Evolutionary conservation across 2,329 filamentous ascomycete genomes (phyloP).

Genomic region (Venturia oleaginea): DNA sequence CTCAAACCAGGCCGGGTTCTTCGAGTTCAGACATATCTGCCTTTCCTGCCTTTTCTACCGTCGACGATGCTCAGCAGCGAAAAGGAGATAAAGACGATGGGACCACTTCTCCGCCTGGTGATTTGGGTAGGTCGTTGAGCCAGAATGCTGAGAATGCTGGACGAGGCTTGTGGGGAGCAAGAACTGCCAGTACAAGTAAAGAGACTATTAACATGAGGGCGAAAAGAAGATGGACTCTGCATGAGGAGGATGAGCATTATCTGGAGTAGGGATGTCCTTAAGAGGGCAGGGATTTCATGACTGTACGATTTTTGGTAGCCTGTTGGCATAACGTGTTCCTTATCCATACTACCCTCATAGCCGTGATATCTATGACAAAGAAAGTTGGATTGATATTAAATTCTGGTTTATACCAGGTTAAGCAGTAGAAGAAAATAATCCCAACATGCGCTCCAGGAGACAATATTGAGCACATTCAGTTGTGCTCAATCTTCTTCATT

Average conservation of each 20-base stretch:
- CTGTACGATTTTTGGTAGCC: not conserved
- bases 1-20: not conserved
- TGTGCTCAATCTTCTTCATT: not conserved
- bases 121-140: constrained; percentile 18
- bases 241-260: constrained; percentile 18
- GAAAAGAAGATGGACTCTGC: constrained; percentile 37
- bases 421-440: no score
- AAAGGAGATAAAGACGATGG: constrained; percentile 20
- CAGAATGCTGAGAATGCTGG: constrained; percentile 4
- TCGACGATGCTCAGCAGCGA: constrained; percentile 15
- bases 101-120: constrained; percentile 20
- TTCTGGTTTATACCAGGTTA: not conserved
- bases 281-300: not conserved
- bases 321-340: not conserved
- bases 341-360: constrained; percentile 3
- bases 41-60: constrained; percentile 5
- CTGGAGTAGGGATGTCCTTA: not conserved
- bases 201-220: constrained; percentile 23
- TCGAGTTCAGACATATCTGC: constrained; percentile 14
- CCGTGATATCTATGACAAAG: not conserved
- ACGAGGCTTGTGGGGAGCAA: constrained; percentile 9
- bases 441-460: no score
- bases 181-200: not conserved
- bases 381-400: not conserved
- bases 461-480: not conserved